Evolutionary conservation across 768 basidiomycete genomes (phyloP).

Genomic region (Lactarius quietus): DNA sequence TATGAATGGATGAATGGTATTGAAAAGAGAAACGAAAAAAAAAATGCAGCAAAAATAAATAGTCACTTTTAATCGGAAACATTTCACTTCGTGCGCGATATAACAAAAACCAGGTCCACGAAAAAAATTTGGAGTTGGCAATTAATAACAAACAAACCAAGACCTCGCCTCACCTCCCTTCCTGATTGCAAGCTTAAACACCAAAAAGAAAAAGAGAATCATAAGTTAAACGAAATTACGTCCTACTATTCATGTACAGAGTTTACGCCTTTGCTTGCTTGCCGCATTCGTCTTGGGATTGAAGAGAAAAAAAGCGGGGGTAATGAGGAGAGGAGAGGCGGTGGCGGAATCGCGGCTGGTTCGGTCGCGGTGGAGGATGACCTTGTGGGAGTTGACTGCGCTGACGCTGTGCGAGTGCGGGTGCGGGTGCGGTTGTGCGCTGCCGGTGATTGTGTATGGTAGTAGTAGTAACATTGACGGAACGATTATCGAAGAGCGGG

Average conservation of each 20-base stretch:
- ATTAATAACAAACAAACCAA: not conserved
- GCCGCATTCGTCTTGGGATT: not conserved
- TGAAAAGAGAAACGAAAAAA: not conserved
- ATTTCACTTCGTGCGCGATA: not conserved
- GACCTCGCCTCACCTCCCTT: not conserved
- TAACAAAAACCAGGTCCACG: not conserved
- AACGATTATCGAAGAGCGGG: not conserved
- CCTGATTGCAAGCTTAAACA: not conserved
- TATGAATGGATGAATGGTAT: conserved; percentile 10
- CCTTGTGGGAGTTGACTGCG: not conserved
- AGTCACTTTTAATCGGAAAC: not conserved
- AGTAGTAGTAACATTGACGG: not conserved
- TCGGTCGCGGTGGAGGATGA: not conserved
- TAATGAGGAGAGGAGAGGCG: not conserved
- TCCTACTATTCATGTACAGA: conserved; percentile 10
- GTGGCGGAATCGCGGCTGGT: not conserved
- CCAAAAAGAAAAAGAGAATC: not conserved
- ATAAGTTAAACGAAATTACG: conserved; percentile 16
- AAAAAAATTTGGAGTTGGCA: not conserved
- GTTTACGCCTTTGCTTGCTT: not conserved
- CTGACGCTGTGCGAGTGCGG: not conserved
- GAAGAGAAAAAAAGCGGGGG: not conserved
- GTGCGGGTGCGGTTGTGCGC: not conserved
- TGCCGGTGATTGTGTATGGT: not conserved
- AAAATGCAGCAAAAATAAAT: conserved; percentile 24